A percentile compares a stretch with the other conserved stretches of the same genome.
Evolutionary conservation across 78 protist genomes (phyloP).

Genomic region (Polysphondylium violaceum): DNA sequence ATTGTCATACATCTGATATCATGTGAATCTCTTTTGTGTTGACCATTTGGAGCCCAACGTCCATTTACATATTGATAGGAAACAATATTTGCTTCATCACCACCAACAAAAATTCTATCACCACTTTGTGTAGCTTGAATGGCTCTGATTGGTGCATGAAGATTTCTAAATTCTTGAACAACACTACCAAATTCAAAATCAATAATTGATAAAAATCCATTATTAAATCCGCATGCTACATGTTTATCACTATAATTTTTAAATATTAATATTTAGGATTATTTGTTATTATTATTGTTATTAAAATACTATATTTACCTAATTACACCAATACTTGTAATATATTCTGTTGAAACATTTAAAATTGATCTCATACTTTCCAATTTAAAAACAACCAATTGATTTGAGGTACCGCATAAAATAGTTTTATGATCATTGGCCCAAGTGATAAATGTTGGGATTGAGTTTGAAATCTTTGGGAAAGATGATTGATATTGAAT

Average conservation of each 20-base stretch:
- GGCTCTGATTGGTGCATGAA: conserved; percentile 34
- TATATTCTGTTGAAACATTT: conserved; percentile 21
- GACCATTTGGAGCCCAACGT: conserved; percentile 16
- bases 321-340: background rate
- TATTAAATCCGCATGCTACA: conserved; percentile 18
- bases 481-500: conserved; percentile 29
- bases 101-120: conserved; percentile 8
- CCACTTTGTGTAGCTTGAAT: background rate
- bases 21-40: conserved; percentile 30
- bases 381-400: conserved; percentile 19
- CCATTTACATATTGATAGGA: conserved; percentile 7
- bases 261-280: background rate
- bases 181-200: conserved; percentile 16
- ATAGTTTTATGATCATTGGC: conserved; percentile 1
- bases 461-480: conserved; percentile 19
- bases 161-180: conserved; percentile 35
- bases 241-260: background rate
- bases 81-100: conserved; percentile 25
- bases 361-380: conserved; percentile 11
- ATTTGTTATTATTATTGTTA: background rate
- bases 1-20: conserved; percentile 30
- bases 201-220: conserved; percentile 33
- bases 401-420: conserved; percentile 1
- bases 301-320: background rate
- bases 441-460: background rate